These are phyloP conservation scores for Nannizziopsis arthrosporioides DNA, from an alignment of 2,329 filamentous ascomycete species.

Conservation along the genomic window DNA sequence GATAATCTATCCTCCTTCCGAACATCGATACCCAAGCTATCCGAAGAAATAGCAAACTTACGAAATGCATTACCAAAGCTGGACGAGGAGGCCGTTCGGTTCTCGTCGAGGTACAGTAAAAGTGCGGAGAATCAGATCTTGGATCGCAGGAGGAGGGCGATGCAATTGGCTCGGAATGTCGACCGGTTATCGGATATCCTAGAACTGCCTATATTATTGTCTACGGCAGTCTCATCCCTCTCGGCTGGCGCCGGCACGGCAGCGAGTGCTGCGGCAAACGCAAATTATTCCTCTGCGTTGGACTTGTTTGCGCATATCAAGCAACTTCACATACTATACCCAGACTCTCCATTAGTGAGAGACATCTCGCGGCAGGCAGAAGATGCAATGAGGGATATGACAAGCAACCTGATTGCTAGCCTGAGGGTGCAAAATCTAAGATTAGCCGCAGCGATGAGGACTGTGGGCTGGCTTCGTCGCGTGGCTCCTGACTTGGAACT, in stretches of 20 bases:
- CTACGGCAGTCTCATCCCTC: constrained; percentile 51
- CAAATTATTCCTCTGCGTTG: constrained; percentile 77
- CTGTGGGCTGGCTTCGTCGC: constrained; percentile 78
- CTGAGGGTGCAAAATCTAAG: constrained; percentile 71
- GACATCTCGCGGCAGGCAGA: constrained; percentile 69
- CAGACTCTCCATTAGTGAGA: constrained; percentile 60
- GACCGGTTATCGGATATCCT: constrained; percentile 84
- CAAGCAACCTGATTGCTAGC: constrained; percentile 65
- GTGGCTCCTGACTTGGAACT: constrained; percentile 68
- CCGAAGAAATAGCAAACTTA: constrained; percentile 54
- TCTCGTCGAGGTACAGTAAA: constrained; percentile 73
- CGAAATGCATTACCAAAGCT: constrained; percentile 63
- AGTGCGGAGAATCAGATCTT: constrained; percentile 57
- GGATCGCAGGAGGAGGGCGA: constrained; percentile 61
- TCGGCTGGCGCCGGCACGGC: constrained; percentile 34
- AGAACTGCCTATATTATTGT: constrained; percentile 74
- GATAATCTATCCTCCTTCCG: constrained; percentile 63
- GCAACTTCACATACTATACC: constrained; percentile 70
- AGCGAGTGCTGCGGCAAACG: constrained; percentile 35
- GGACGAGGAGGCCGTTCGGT: constrained; percentile 64
- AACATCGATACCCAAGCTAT: constrained; percentile 59
- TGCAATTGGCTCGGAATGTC: constrained; percentile 73
- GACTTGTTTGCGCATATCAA: constrained; percentile 92
- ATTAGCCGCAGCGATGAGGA: constrained; percentile 78
- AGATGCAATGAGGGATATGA: constrained; percentile 77